Evolutionary conservation across 208 protist species (phyloP).

Genomic region (Trypanosoma theileri): DNA sequence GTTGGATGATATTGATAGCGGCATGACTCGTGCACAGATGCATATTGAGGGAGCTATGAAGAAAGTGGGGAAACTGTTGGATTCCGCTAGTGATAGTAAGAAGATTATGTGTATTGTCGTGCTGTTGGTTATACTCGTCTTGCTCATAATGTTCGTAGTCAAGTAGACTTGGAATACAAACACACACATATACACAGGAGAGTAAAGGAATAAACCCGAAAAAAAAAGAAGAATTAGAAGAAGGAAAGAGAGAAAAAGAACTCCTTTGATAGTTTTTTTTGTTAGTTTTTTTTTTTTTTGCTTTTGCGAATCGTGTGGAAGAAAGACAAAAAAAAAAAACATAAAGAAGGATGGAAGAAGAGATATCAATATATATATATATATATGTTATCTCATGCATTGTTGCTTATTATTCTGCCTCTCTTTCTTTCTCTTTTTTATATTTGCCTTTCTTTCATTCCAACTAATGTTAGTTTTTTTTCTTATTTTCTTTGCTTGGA

Average conservation of each 20-base stretch:
- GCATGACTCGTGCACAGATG: conserved; percentile 73
- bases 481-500: too few relatives aligned
- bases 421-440: too few relatives aligned
- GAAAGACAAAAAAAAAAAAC: not conserved
- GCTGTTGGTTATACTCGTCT: conserved; percentile 65
- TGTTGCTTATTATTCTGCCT: too few relatives aligned
- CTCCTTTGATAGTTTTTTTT: conserved; percentile 2
- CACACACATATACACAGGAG: conserved; percentile 7
- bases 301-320: conserved; percentile 5
- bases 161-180: conserved; percentile 27
- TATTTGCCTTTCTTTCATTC: too few relatives aligned
- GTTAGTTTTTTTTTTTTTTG: not conserved
- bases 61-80: conserved; percentile 71
- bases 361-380: too few relatives aligned
- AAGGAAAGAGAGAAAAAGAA: too few relatives aligned
- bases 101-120: conserved; percentile 83
- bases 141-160: conserved; percentile 65
- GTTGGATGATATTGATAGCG: conserved; percentile 71
- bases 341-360: not conserved
- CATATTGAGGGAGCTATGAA: conserved; percentile 68
- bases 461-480: not conserved
- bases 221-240: too few relatives aligned
- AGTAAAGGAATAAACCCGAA: too few relatives aligned
- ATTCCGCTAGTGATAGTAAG: conserved; percentile 72
- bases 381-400: too few relatives aligned